phyloP scores from a whole-genome alignment of 345 rosid species.

The Eucalyptus tenuipes region DNA sequence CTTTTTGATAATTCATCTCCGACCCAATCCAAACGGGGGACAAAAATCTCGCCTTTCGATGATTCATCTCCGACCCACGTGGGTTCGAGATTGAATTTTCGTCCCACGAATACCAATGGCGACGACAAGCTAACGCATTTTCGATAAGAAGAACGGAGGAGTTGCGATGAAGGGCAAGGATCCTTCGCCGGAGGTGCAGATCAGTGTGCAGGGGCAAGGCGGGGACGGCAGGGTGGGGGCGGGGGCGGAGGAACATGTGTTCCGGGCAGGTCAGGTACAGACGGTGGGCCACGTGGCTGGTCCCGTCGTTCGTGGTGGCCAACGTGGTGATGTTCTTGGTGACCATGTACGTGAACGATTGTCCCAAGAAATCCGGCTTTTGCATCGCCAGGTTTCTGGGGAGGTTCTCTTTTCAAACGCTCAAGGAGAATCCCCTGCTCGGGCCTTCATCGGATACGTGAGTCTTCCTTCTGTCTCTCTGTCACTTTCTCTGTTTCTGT shows the following conservation, averaged over 20 bases:
- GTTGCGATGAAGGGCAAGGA: constrained; percentile 15
- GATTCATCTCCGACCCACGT: neutral
- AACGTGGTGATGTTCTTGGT: constrained; percentile 40
- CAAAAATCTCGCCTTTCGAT: neutral
- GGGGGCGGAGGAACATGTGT: neutral
- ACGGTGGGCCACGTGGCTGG: constrained; percentile 69
- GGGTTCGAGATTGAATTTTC: neutral
- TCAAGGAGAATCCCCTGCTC: constrained; percentile 84
- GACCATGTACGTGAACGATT: constrained; percentile 76
- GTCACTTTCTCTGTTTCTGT: neutral
- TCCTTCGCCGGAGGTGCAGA: constrained; percentile 18
- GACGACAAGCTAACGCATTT: neutral
- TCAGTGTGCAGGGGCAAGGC: constrained; percentile 29
- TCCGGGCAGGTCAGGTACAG: constrained; percentile 28
- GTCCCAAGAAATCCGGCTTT: constrained; percentile 42
- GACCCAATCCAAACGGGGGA: neutral
- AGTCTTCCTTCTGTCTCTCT: constrained; percentile 9
- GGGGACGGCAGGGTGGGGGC: constrained; percentile 1
- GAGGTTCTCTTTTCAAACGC: constrained; percentile 74
- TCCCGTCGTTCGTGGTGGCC: constrained; percentile 55
- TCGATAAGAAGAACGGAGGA: too few relatives aligned
- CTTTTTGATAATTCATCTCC: neutral
- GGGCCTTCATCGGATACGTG: constrained; percentile 88
- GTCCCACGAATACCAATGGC: neutral
- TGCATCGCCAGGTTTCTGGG: constrained; percentile 63